Conservation (phyloP, 768 basidiomycete species). For the Suillus spraguei region DNA sequence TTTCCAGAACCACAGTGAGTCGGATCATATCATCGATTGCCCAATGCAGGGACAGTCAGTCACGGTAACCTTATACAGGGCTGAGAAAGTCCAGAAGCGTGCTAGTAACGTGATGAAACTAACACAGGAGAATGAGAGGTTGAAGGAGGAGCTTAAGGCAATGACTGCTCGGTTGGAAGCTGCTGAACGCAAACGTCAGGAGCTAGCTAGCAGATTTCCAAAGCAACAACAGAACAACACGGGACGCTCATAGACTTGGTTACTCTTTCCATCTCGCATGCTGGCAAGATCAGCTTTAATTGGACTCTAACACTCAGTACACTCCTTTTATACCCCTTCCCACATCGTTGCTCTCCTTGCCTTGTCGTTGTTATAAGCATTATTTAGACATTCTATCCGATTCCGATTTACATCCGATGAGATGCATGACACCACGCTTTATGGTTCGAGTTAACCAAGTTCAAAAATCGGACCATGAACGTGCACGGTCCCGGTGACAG, state of each 20-base stretch:
- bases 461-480: neutral
- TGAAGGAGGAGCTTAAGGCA: slow-evolving; percentile 73
- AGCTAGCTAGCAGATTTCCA: slow-evolving; percentile 43
- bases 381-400: slow-evolving; percentile 10
- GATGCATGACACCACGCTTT: slow-evolving; percentile 1
- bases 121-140: slow-evolving; percentile 76
- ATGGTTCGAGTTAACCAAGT: slow-evolving; percentile 4
- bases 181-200: slow-evolving; percentile 62
- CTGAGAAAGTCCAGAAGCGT: slow-evolving; percentile 59
- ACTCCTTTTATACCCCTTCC: slow-evolving; percentile 4
- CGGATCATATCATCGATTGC: slow-evolving; percentile 23
- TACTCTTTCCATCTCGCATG: neutral
- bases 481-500: slow-evolving; percentile 3
- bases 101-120: slow-evolving; percentile 78
- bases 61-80: slow-evolving; percentile 30
- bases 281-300: neutral
- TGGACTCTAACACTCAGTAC: slow-evolving; percentile 3
- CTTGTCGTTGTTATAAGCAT: slow-evolving; percentile 6
- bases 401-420: slow-evolving; percentile 12
- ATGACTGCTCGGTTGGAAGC: slow-evolving; percentile 77
- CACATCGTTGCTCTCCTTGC: slow-evolving; percentile 6
- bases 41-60: slow-evolving; percentile 33
- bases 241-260: slow-evolving; percentile 8
- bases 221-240: slow-evolving; percentile 16
- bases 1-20: slow-evolving; percentile 49